Evolutionary conservation across 2,329 filamentous ascomycete genomes (phyloP), one percentile per base, ranked within the genome.

Genomic region (Gliomastix tumulicola): DNA sequence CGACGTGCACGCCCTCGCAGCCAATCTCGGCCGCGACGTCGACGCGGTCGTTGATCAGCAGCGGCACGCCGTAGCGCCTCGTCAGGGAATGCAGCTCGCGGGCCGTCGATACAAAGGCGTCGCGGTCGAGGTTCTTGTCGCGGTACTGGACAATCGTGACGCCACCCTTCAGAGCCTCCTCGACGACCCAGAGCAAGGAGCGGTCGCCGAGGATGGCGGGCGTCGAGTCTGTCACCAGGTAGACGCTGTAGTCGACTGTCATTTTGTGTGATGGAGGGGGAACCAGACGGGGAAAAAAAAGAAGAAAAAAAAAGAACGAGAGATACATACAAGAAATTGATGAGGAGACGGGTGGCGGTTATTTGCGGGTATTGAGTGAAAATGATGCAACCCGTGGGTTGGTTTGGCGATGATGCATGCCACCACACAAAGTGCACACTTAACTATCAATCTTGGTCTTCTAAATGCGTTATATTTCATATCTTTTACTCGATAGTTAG

Each of bases 201-300:
- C 74, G 75, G 44, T 71, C 64, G 37, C 84, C 84, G 30, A 96
- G 78, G 47, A 95, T 88, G 22, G 79, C 78, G 12, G 82, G 75
- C n/a, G 88, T 94, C 35, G 88, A 92, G 69, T 96, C 89, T 6
- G 89, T 96, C 48, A 96, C 89, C 40, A 96, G 73, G 57, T 96
- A 96, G 27, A 96, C 68, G 34, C 82, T 81, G 57, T 94, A 89
- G 61, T 94, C 79, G 32, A 83, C 68, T 16, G 63, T n/a, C n/a
- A n/a, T n/a, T n/a, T n/a, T n/a, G n/a, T n/a, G n/a, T n/a, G n/a
- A n/a, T n/a, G n/a, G n/a, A n/a, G n/a, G n/a, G n/a, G n/a, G n/a
- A n/a, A n/a, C n/a, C n/a, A n/a, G n/a, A n/a, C n/a, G n/a, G n/a
- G n/a, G n/a, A n/a, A n/a, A n/a, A n/a, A n/a, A n/a, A n/a, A n/a